Percentiles rank a stretch among this genome's conserved stretches.
These are phyloP conservation scores for Aspergillus fumigatus DNA, from an alignment of 2,329 filamentous ascomycete species.

Conservation along the genomic window DNA sequence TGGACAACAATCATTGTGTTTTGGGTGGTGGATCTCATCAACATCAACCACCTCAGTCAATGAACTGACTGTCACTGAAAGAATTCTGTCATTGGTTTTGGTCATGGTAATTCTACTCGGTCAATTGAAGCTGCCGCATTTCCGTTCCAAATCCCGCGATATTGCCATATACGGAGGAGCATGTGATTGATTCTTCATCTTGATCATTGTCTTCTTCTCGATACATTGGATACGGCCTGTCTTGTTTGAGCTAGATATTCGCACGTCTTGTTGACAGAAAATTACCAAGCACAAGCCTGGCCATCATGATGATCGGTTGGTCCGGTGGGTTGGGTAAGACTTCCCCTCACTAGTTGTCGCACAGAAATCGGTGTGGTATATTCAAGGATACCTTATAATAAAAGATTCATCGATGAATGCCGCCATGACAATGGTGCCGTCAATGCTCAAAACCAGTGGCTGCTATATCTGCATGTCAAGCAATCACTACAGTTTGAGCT, in stretches of 20 bases:
- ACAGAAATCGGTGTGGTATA: neutral
- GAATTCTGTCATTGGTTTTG: neutral
- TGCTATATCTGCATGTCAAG: neutral
- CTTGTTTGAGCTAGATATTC: neutral
- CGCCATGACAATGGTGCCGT: neutral
- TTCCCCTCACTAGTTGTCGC: neutral
- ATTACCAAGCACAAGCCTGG: neutral
- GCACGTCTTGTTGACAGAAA: neutral
- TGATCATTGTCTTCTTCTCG: neutral
- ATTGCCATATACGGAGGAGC: neutral
- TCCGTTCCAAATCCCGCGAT: neutral
- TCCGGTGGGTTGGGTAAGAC: constrained; percentile 28
- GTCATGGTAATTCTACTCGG: neutral
- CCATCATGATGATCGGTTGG: constrained; percentile 32
- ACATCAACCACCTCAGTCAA: neutral
- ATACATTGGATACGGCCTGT: neutral
- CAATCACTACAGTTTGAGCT: neutral
- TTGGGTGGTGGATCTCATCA: neutral
- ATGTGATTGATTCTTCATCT: neutral
- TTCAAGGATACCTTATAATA: neutral
- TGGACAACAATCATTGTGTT: neutral
- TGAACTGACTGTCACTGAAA: neutral
- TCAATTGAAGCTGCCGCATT: neutral
- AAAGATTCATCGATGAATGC: neutral
- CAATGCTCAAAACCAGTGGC: neutral